Percentiles rank a stretch among this genome's conserved stretches.
Conservation (phyloP, 495 filamentous ascomycete genomes). For the Aspergillus indologenus region DNA sequence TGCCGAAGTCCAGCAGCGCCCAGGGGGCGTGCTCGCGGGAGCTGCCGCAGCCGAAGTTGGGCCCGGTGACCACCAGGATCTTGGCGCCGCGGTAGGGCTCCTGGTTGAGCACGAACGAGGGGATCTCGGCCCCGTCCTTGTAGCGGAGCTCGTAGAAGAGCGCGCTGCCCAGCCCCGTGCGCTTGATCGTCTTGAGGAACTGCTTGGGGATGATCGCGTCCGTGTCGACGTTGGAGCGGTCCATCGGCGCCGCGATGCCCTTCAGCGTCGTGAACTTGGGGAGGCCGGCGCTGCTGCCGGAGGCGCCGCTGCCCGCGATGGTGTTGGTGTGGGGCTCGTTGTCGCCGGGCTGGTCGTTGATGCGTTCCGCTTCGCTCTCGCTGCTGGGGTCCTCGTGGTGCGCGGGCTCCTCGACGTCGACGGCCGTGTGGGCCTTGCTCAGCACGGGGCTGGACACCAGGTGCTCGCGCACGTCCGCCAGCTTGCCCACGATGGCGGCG, state of each 20-base stretch:
- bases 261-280: slow-evolving; percentile 78
- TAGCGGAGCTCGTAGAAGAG: slow-evolving; percentile 84
- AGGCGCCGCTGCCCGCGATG: slow-evolving; percentile 40
- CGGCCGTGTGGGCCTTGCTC: slow-evolving; percentile 52
- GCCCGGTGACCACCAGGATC: slow-evolving; percentile 89
- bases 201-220: slow-evolving; percentile 99
- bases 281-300: slow-evolving; percentile 57
- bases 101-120: slow-evolving; percentile 85
- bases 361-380: slow-evolving; percentile 72
- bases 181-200: slow-evolving; percentile 99
- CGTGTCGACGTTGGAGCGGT: slow-evolving; percentile 88
- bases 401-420: slow-evolving; percentile 50
- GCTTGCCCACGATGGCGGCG: slow-evolving; percentile 82
- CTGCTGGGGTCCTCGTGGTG: slow-evolving; percentile 67
- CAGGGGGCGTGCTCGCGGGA: slow-evolving; percentile 95
- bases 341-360: slow-evolving; percentile 75
- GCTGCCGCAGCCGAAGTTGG: slow-evolving; percentile 94
- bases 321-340: slow-evolving; percentile 60
- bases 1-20: slow-evolving; percentile 95
- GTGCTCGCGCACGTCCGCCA: slow-evolving; percentile 86
- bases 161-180: slow-evolving; percentile 84
- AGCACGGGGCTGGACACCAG: slow-evolving; percentile 57
- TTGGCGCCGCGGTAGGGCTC: slow-evolving; percentile 81
- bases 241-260: slow-evolving; percentile 85
- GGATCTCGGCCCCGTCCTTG: slow-evolving; percentile 70